phyloP scores from a whole-genome alignment of 345 rosid genomes.

The Ceriops tagal region DNA sequence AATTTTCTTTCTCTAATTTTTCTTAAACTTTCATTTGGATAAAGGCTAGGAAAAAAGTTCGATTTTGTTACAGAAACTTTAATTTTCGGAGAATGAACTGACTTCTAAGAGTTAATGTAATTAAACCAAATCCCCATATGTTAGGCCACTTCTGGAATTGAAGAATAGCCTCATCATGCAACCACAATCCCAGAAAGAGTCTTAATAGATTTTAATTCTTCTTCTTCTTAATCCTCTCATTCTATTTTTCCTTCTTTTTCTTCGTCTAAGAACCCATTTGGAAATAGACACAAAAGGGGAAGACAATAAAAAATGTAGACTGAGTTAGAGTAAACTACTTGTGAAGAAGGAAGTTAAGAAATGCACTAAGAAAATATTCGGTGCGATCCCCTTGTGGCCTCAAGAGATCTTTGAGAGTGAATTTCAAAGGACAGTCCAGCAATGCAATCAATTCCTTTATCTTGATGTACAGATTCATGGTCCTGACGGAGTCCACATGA shows the following conservation, averaged over 20 bases:
- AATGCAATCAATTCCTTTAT: slow-evolving; percentile 41
- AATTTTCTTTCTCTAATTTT: no score
- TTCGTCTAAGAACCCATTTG: no score
- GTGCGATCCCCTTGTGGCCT: slow-evolving; percentile 59
- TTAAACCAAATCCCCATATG: no score
- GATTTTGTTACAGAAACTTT: no score
- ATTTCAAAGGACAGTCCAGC: slow-evolving; percentile 49
- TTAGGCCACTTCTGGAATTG: no score
- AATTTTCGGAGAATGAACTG: no score
- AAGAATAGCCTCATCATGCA: neutral
- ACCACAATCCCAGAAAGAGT: neutral
- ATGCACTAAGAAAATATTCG: slow-evolving; percentile 66
- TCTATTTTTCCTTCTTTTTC: no score
- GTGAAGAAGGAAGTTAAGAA: slow-evolving; percentile 76
- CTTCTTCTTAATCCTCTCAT: no score
- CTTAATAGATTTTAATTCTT: no score
- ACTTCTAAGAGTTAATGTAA: no score
- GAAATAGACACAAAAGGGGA: neutral
- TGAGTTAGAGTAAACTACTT: slow-evolving; percentile 38
- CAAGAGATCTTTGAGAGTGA: slow-evolving; percentile 63
- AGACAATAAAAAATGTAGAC: neutral
- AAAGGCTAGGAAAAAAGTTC: no score
- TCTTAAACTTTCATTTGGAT: no score
- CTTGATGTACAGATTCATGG: slow-evolving; percentile 43
- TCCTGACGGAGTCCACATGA: slow-evolving; percentile 47